phyloP scores from a whole-genome alignment of 345 rosid species.

The Eutrema yunnanense region DNA sequence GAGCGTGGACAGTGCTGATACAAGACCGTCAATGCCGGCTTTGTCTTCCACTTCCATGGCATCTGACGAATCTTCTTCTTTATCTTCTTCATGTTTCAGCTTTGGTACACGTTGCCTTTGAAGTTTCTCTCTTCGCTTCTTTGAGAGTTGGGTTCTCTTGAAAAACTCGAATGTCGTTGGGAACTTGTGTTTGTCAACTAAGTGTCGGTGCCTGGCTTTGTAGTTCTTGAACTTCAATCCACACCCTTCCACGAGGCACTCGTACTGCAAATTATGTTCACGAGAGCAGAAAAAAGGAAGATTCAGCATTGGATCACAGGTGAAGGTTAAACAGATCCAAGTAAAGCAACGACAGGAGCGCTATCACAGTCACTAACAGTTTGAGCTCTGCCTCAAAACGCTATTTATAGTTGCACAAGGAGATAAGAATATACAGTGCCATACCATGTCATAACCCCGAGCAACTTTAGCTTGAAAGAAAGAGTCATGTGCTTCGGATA shows the following conservation, averaged over 20 bases:
- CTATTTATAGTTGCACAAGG: background rate
- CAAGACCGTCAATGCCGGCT: constrained; percentile 55
- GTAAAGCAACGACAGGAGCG: background rate
- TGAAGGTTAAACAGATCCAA: background rate
- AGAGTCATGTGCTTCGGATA: constrained; percentile 91
- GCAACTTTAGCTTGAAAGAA: constrained; percentile 96
- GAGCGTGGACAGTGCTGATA: constrained; percentile 74
- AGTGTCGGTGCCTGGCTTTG: constrained; percentile 75
- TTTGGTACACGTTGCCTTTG: constrained; percentile 27
- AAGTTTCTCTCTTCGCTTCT: constrained; percentile 69
- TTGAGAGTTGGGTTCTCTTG: constrained; percentile 63
- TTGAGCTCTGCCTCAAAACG: constrained; percentile 2
- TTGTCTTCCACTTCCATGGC: constrained; percentile 75
- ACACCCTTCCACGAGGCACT: constrained; percentile 92
- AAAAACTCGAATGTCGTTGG: constrained; percentile 82
- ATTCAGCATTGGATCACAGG: constrained; percentile 2
- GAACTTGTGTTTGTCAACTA: constrained; percentile 84
- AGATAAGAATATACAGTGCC: background rate
- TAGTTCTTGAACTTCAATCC: constrained; percentile 70
- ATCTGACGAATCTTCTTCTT: constrained; percentile 31
- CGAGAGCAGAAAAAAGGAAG: background rate
- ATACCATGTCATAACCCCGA: constrained; percentile 81
- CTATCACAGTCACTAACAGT: background rate
- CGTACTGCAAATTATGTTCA: constrained; percentile 47
- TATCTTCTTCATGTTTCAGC: constrained; percentile 8